phyloP scores from a whole-genome alignment of 129 eudicot species.

The Centella asiatica region DNA sequence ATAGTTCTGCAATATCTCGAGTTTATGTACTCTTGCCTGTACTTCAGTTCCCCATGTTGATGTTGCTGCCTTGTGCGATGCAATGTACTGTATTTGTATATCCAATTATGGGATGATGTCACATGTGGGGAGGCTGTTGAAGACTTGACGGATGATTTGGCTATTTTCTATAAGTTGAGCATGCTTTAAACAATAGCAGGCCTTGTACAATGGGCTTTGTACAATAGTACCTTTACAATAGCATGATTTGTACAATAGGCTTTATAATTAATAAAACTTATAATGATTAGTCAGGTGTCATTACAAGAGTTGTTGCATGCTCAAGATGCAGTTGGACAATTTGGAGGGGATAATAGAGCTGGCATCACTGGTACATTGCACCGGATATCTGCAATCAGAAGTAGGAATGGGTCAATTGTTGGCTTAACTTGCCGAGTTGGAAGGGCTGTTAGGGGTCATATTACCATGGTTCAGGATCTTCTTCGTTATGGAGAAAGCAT shows the following conservation, averaged over 20 bases:
- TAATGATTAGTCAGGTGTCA: constrained; percentile 37
- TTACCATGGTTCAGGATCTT: constrained; percentile 67
- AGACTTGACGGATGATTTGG: neutral
- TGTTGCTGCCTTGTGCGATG: neutral
- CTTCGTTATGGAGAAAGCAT: constrained; percentile 74
- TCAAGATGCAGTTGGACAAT: constrained; percentile 63
- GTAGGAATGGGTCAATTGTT: constrained; percentile 43
- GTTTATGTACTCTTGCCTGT: neutral
- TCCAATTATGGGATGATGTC: neutral
- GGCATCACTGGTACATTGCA: constrained; percentile 77
- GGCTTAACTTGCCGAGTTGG: constrained; percentile 86
- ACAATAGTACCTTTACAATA: neutral
- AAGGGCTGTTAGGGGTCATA: constrained; percentile 48
- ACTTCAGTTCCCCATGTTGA: neutral
- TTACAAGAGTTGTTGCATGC: constrained; percentile 62
- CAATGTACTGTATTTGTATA: neutral
- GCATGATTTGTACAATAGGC: neutral
- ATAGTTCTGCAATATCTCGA: neutral
- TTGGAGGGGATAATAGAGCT: constrained; percentile 74
- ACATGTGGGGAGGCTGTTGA: neutral
- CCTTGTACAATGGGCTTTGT: neutral
- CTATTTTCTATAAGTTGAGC: neutral
- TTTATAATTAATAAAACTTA: constrained; percentile 6
- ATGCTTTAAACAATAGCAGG: neutral
- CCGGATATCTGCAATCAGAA: constrained; percentile 78